Evolutionary conservation across 2,329 filamentous ascomycete species (phyloP), one percentile per base, ranked within the genome.

Genomic region (Penicillium corylophilum): DNA sequence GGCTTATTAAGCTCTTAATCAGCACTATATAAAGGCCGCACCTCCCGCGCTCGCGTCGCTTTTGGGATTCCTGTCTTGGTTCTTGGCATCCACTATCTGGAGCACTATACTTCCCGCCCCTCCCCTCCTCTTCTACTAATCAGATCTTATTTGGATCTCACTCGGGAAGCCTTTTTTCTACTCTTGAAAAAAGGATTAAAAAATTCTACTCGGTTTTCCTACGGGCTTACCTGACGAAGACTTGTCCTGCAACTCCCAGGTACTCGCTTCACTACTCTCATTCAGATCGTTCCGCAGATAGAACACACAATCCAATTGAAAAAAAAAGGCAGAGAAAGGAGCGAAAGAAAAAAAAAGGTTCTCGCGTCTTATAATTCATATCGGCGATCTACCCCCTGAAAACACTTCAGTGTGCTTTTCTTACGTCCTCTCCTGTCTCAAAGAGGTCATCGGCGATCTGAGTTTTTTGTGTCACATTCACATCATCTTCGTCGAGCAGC

Each of bases 341-440:
- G 48, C 51, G 56, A 53, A 54, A 42, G 42, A 54, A 31, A 48
- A 40, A 40, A 46, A 46, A 22, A 51, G 26, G 18, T 28, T 20
- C 26, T 44, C 43, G 41, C 47, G 50, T 40, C 48, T 28, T 8
- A 36, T 46, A 35, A 28, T 29, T 35, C 28, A 40, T 33, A 41
- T 51, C 53, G 49, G 44, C 50, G 42, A 44, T 52, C 48, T 48
- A 29, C n/a, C 42, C 51, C 46, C 53, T 54, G 62, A 65, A 70
- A 71, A 70, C 68, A 71, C 68, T 71, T 71, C 43, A 66, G 57
- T 71, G 68, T 71, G 67, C 47, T 68, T 69, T 71, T 70, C 65
- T 65, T 50, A 51, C 50, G 50, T 53, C 38, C 55, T 44, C 50
- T 38, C 18, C 4, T 12, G 44, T 56, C 36, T 31, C 46, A 7